Evolutionary conservation across 2,329 filamentous ascomycete genomes (phyloP), one percentile per base, ranked within the genome.

Genomic region (Capronia coronata): DNA sequence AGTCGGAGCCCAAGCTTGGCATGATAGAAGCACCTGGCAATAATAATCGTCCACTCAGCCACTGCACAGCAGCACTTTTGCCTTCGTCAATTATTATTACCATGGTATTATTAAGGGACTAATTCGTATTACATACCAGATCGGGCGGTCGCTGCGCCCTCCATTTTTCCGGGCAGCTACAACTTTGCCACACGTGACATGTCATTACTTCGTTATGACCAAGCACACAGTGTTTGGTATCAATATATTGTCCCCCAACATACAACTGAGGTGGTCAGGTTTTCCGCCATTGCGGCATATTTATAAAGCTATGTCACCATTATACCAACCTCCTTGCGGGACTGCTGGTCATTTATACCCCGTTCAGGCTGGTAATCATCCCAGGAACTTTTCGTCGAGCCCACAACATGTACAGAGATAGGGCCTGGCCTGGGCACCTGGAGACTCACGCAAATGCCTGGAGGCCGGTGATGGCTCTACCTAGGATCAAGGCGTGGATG

Each of bases 401-500:
- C 29, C 3, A 32, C 29, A 32, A n/a, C n/a, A 32, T n/a, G 6
- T 10, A 10, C 10, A 27, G 10, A 27, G 25, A 38, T 38, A 38
- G 9, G 5, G 35, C 19, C 35, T n/a, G 3, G 3, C 11, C 7
- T n/a, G 19, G 7, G 9, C 11, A 8, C 11, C 7, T n/a, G 19
- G 7, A 13, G 10, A n/a, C 21, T 46, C 71, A 87, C 47, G 79
- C 82, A 73, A 93, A 93, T 6, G 86, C 87, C 68, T 93, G 87
- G 19, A 91, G 71, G 18, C 87, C 85, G 29, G 81, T 84, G 51
- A 86, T 84, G 11, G 81, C 82, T 55, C 82, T 73, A 48, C 83
- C 82, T 43, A 86, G 63, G 61, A 86, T 85, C 62, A 85, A 73
- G 62, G 78, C 84, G 68, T 97, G 93, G 65, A 97, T 97, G 70